Evolutionary conservation across 2,329 filamentous ascomycete genomes (phyloP), one percentile per base, ranked within the genome.

Genomic region (Paraphaeosphaeria sporulosa): DNA sequence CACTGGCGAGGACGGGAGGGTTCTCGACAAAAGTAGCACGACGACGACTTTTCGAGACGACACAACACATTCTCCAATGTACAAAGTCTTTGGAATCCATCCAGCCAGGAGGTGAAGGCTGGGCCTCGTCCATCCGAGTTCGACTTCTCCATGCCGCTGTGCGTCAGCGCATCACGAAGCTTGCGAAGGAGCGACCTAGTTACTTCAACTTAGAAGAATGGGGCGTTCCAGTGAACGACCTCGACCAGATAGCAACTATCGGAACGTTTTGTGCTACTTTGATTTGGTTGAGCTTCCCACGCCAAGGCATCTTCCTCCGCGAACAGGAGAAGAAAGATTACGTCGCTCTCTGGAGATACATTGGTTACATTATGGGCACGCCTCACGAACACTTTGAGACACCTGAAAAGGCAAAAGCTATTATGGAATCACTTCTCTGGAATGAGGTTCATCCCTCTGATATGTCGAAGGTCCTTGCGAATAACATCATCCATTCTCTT

Each of bases 211-310:
- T 87, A 0, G 76, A 83, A 19, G 76, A 82, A 40, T 85, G 81
- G 71, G 90, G 90, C 3, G 80, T 90, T 3, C 90, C 90, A 4
- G 88, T 94, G 72, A 94, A 90, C 67, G 89, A 94, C 67, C 83
- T 94, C 1, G 90, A 94, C 75, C 87, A 84, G 59, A 87, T 93
- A 36, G 89, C 83, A 12, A 94, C 91, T 1, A 89, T 94, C 61
- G 83, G 82, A 38, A 87, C 87, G 1, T 94, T 94, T 76, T 91
- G 87, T 0, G 83, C 87, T 0, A 85, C 85, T 0, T 76, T 93
- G 2, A 83, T 93, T 61, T 93, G 86, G 83, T 73, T 92, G 27
- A 85, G 86, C 25, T 82, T 94, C 4, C 91, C 91, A 0, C 83
- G 90, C 0, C 91, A 94, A 77, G 91, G 91, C 2, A 87, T 94